phyloP scores from a whole-genome alignment of 2,329 filamentous ascomycete genomes.

The Colletotrichum graminicola region DNA sequence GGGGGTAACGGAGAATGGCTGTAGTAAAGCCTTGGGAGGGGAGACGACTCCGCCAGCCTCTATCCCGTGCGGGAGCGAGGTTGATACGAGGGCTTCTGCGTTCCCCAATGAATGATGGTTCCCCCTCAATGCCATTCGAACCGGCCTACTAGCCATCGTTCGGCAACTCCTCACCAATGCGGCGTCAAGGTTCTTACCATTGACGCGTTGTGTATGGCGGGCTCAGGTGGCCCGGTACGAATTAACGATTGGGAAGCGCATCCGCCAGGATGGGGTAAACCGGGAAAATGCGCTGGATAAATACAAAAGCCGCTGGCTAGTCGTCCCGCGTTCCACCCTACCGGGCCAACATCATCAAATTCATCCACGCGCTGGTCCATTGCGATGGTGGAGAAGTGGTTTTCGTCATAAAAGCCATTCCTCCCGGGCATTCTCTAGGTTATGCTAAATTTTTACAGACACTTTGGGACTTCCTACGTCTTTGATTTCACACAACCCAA shows the following conservation, averaged over 20 bases:
- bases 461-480: too few relatives aligned
- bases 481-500: neutral
- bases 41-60: neutral
- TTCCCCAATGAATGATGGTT: neutral
- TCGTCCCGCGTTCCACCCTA: constrained; percentile 41
- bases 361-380: constrained; percentile 19
- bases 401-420: constrained; percentile 15
- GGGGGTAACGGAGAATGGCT: neutral
- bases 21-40: neutral
- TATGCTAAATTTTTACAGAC: neutral
- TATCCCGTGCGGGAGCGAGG: too few relatives aligned
- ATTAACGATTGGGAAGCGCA: constrained; percentile 4
- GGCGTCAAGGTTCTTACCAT: neutral
- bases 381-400: constrained; percentile 14
- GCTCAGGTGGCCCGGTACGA: neutral
- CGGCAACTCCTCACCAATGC: neutral
- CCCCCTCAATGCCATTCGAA: neutral
- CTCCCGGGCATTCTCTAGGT: neutral
- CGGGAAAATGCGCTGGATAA: constrained; percentile 44
- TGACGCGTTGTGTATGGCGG: neutral
- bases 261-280: constrained; percentile 34
- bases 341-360: constrained; percentile 33
- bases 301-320: constrained; percentile 38
- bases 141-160: neutral
- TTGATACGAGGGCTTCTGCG: neutral